Base-by-base conservation (phyloP, 2,329 filamentous ascomycete genomes). In the Sclerotinia nivalis region DNA sequence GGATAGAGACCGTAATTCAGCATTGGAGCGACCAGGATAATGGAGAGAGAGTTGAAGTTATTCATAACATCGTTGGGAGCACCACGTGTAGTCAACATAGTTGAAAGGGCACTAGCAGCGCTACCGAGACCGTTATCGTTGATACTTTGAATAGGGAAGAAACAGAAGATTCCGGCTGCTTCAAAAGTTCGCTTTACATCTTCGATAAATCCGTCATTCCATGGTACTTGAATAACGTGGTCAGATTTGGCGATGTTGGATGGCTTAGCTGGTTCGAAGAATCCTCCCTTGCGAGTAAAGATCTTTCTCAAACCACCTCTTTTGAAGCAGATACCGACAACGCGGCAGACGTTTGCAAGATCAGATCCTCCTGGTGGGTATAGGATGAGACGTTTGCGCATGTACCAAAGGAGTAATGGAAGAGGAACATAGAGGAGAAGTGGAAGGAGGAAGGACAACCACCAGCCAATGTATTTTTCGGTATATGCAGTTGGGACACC, bases 151-250 rank as follows among this genome's bases (percentile, higher is more conserved):
- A 85, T 79, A 13, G 83, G 83, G 70, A 81, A 82, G 79, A 83
- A 85, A 43, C 82, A 75, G 80, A 91, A 94, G 61, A 93, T 90
- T 73, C 86, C 84, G 81, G 89, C 91, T 69, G 89, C 89, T 76
- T 86, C 84, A 71, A 91, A 82, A 71, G 90, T 91, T 79, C 91
- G 89, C 68, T 85, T 85, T 66, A 93, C 88, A 77, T 93, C 90
- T 76, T 93, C 91, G 40, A 95, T 91, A 89, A 91, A 95, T 61
- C 86, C 87, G 73, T 95, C 92, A 72, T 95, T 91, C 76, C 93
- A 93, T 0, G 88, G 90, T 87, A 94, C 93, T 87, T 89, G 92
- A 0, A 70, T 65, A 0, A 90, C 89, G 69, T 87, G 87, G 72
- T 84, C 78, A 1, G 79, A 80, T 37, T 84, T 81, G 6, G 86